Percentiles rank a stretch among this genome's conserved stretches.
phyloP scores from a whole-genome alignment of 768 basidiomycete species.

The Russula dissimulans region DNA sequence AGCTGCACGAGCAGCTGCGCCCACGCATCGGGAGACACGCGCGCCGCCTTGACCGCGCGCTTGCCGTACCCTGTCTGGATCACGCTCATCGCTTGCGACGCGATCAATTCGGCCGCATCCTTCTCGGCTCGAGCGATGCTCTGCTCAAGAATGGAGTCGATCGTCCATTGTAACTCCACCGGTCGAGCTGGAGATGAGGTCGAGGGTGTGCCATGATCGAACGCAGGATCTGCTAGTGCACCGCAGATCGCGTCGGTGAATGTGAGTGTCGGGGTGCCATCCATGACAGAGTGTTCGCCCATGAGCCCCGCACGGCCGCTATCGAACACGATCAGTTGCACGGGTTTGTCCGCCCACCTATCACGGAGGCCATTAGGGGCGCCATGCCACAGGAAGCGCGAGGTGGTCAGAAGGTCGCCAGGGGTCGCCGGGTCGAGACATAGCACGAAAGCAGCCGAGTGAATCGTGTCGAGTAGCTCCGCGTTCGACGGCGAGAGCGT shows the following conservation, averaged over 20 bases:
- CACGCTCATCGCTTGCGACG: slow-evolving; percentile 55
- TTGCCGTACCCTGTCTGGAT: slow-evolving; percentile 74
- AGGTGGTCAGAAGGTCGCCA: slow-evolving; percentile 44
- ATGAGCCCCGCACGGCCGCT: slow-evolving; percentile 76
- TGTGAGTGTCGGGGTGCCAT: slow-evolving; percentile 74
- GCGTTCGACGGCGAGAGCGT: slow-evolving; percentile 49
- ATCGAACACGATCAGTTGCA: slow-evolving; percentile 79
- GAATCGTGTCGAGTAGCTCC: slow-evolving; percentile 57
- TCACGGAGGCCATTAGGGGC: slow-evolving; percentile 52
- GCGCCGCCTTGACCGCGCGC: slow-evolving; percentile 73
- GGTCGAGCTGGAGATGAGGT: slow-evolving; percentile 26
- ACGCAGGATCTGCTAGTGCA: slow-evolving; percentile 47
- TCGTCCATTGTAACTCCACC: slow-evolving; percentile 56
- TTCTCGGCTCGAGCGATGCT: slow-evolving; percentile 51
- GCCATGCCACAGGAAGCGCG: slow-evolving; percentile 78
- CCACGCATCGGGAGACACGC: slow-evolving; percentile 92
- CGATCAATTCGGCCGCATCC: slow-evolving; percentile 48
- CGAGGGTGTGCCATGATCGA: slow-evolving; percentile 46
- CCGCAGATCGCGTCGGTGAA: slow-evolving; percentile 62
- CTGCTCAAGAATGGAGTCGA: slow-evolving; percentile 36
- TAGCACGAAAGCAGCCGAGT: slow-evolving; percentile 80
- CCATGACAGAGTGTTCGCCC: slow-evolving; percentile 92
- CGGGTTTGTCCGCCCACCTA: slow-evolving; percentile 86
- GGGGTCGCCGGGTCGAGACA: slow-evolving; percentile 63
- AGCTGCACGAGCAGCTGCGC: slow-evolving; percentile 88